A percentile compares a stretch with the other conserved stretches of the same genome.
Conservation (phyloP, 495 filamentous ascomycete species). For the Lasiosphaeris hirsuta region DNA sequence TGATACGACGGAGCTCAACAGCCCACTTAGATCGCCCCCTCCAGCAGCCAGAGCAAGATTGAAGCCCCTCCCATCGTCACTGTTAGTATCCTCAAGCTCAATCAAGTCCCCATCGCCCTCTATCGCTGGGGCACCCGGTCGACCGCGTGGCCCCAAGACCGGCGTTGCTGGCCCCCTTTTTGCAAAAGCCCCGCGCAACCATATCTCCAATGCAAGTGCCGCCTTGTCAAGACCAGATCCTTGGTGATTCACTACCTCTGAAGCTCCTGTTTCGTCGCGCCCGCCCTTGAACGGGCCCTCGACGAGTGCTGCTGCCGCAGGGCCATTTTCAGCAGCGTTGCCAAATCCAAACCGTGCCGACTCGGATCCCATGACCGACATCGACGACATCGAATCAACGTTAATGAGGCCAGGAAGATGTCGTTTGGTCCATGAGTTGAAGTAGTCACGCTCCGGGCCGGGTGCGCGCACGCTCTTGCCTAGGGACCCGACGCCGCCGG, state of each 20-base stretch:
- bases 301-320: slow-evolving; percentile 34
- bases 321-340: slow-evolving; percentile 22
- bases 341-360: slow-evolving; percentile 50
- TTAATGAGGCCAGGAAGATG: slow-evolving; percentile 68
- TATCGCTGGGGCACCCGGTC: slow-evolving; percentile 23
- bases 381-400: slow-evolving; percentile 51
- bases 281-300: slow-evolving; percentile 49
- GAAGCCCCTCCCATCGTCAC: slow-evolving; percentile 45
- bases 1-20: slow-evolving; percentile 16
- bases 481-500: slow-evolving; percentile 82
- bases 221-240: slow-evolving; percentile 67
- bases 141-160: slow-evolving; percentile 37
- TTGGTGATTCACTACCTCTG: slow-evolving; percentile 17
- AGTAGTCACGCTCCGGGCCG: slow-evolving; percentile 73
- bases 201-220: slow-evolving; percentile 80
- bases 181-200: slow-evolving; percentile 76
- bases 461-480: slow-evolving; percentile 63
- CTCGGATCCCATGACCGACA: slow-evolving; percentile 49
- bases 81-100: slow-evolving; percentile 67
- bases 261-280: slow-evolving; percentile 30
- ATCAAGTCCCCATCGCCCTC: slow-evolving; percentile 67
- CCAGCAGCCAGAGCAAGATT: slow-evolving; percentile 5
- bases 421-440: slow-evolving; percentile 75
- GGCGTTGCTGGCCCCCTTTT: slow-evolving; percentile 51
- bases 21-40: slow-evolving; percentile 8